Percentiles rank a stretch among this genome's conserved stretches.
Evolutionary conservation across 805 yeast species (phyloP).

Genomic region (Zygotorulaspora danielsina): DNA sequence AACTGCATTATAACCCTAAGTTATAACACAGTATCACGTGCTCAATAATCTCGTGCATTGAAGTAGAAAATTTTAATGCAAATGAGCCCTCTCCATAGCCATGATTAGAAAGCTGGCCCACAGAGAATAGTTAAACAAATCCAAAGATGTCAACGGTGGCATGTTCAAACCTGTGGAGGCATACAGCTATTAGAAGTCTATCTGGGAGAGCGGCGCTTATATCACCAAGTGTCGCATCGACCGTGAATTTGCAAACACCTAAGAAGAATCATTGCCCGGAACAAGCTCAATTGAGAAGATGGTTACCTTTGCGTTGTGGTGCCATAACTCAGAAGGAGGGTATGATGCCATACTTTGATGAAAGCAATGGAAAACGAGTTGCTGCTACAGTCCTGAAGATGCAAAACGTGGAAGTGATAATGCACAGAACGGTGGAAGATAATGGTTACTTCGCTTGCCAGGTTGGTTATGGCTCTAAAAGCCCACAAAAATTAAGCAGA

Average conservation of each 20-base stretch:
- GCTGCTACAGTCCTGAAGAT: constrained; percentile 89
- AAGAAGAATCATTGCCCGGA: constrained; percentile 60
- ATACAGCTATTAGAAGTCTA: constrained; percentile 8
- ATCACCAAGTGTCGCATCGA: constrained; percentile 35
- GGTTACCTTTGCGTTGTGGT: constrained; percentile 77
- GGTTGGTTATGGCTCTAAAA: constrained; percentile 75
- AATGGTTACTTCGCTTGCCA: constrained; percentile 85
- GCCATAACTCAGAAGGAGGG: constrained; percentile 80
- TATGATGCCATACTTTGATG: constrained; percentile 80
- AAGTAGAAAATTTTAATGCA: no score
- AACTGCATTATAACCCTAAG: no score
- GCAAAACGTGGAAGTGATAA: constrained; percentile 80
- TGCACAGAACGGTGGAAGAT: constrained; percentile 60
- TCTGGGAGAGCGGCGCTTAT: constrained; percentile 32
- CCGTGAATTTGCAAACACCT: constrained; percentile 39
- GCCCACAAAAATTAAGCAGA: constrained; percentile 57
- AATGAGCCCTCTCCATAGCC: no score
- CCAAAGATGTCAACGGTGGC: constrained; percentile 7
- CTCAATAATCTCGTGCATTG: no score
- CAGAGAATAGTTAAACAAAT: no score
- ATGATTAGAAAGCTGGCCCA: no score
- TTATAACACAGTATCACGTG: no score
- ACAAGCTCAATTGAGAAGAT: constrained; percentile 64
- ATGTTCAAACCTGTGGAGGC: constrained; percentile 9
- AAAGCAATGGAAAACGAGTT: constrained; percentile 56